Base-by-base conservation (phyloP, 768 basidiomycete species). In the Calocera cornea region DNA sequence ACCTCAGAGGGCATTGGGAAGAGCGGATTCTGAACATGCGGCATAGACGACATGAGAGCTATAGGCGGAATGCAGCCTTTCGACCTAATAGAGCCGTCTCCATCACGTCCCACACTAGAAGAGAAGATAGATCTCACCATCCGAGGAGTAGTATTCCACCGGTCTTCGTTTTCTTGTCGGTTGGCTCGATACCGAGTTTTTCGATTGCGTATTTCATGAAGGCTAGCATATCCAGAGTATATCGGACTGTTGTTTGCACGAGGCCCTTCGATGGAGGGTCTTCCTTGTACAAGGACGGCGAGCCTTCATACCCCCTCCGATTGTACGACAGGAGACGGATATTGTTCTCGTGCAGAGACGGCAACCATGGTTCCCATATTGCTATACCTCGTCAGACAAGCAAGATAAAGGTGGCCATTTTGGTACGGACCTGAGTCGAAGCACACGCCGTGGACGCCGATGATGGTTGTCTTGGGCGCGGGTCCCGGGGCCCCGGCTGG, bases 261-360 rank as follows among this genome's bases (percentile, higher is more conserved):
- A 67, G 67, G 31, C 70, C 70, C 0, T 14, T 12, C 38, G 41
- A 34, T 22, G 54, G 54, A 27, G 54, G 54, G 31, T 54, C 38
- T 2, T 16, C 17, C 7, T 47, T 7, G 50, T 34, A 65, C 0
- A 69, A 65, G 8, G 70, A 64, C 0, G 67, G 68, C 1, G 67
- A 68, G 10, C 64, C 67, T 12, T 64, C 33, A 41, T 69, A 71
- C 0, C 67, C 68, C 1, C 70, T 67, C 31, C 69, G 68, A 49
- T 69, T 71, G 67, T 69, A 71, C 2, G 67, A 67, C 34, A 71
- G 1, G 49, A 71, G 49, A 2, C 70, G 70, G 16, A 68, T 65
- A 17, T 60, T 60, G 31, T 31, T 34, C 1, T 47, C 8, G 12
- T 65, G 64, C 1, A 71, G 54, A 19, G 41, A 40, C 10, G 70